Evolutionary conservation across 495 filamentous ascomycete species (phyloP).

Genomic region (Penicillium cosmopolitanum): DNA sequence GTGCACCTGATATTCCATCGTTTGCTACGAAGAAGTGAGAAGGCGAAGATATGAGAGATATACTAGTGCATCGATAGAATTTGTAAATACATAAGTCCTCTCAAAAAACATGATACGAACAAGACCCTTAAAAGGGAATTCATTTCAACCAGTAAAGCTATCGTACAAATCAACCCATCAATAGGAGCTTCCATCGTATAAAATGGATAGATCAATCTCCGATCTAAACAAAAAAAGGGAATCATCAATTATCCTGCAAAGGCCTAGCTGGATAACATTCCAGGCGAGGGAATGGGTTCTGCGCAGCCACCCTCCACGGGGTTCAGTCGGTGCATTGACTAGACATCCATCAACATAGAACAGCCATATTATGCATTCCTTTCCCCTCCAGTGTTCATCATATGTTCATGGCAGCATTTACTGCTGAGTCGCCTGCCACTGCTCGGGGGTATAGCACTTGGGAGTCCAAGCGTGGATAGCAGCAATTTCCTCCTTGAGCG

Average conservation of each 20-base stretch:
- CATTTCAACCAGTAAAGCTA: conserved; percentile 1
- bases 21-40: not conserved
- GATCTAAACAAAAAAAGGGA: not conserved
- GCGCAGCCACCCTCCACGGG: not conserved
- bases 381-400: not conserved
- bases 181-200: not conserved
- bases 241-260: conserved; percentile 1
- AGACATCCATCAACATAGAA: too few relatives aligned
- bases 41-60: not conserved
- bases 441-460: conserved; percentile 93
- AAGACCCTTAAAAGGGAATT: not conserved
- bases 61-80: not conserved
- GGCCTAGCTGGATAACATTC: not conserved
- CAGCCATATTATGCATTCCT: not conserved
- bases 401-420: conserved; percentile 12
- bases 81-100: not conserved
- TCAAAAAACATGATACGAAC: not conserved
- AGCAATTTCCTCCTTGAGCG: conserved; percentile 89
- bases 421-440: conserved; percentile 77
- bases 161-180: not conserved
- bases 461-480: conserved; percentile 98
- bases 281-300: not conserved
- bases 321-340: not conserved
- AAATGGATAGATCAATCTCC: not conserved
- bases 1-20: not conserved